phyloP scores from a whole-genome alignment of 1,284 basidiomycete species.

The Cryptococcus hybrid region DNA sequence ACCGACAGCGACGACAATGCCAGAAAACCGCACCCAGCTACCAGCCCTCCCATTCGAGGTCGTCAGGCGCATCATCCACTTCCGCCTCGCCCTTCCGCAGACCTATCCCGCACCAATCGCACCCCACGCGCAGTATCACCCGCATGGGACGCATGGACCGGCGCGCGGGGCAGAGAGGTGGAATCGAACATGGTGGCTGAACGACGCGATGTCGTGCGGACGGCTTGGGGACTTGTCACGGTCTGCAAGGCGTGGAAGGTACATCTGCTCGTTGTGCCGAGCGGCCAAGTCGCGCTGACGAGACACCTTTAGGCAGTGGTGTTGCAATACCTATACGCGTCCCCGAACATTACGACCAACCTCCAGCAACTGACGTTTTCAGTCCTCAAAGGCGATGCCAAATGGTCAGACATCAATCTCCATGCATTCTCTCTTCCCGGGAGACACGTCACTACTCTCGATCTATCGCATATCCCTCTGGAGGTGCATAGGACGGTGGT shows the following conservation, averaged over 20 bases:
- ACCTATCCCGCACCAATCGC: conserved; percentile 13
- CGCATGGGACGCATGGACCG: conserved; percentile 32
- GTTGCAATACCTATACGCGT: conserved; percentile 64
- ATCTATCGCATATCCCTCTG: conserved; percentile 62
- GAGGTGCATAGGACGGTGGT: conserved; percentile 57
- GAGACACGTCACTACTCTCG: conserved; percentile 71
- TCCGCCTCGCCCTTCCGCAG: conserved; percentile 22
- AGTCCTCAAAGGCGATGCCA: conserved; percentile 63
- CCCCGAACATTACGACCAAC: conserved; percentile 56
- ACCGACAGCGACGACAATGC: background rate
- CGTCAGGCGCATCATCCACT: conserved; percentile 31
- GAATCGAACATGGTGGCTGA: conserved; percentile 13
- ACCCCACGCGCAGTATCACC: background rate
- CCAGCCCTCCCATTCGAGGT: conserved; percentile 27
- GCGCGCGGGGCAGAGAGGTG: conserved; percentile 15
- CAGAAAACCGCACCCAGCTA: background rate
- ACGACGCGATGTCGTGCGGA: conserved; percentile 18
- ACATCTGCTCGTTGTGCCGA: conserved; percentile 36
- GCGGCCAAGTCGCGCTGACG: background rate
- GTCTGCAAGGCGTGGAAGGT: conserved; percentile 74
- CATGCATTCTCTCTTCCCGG: conserved; percentile 80
- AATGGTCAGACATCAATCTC: conserved; percentile 79
- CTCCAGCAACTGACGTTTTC: conserved; percentile 60
- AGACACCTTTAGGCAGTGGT: conserved; percentile 58
- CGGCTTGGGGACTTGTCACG: conserved; percentile 54